These are phyloP conservation scores for Debaryomyces castellii DNA, from an alignment of 805 yeast species.

Conservation along the genomic window DNA sequence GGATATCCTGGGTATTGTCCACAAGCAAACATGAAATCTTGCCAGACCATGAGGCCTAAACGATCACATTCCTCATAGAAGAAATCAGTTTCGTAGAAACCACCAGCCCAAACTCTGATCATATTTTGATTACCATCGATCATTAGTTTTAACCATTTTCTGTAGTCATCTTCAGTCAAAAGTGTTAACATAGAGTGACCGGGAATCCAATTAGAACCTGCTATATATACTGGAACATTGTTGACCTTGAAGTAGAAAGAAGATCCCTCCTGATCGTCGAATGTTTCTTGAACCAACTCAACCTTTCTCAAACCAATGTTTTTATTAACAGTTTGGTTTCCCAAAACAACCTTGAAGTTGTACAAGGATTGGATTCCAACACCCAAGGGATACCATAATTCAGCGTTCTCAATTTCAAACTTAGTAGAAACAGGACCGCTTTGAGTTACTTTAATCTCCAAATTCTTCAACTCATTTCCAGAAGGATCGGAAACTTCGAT, in stretches of 20 bases:
- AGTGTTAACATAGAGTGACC: constrained; percentile 39
- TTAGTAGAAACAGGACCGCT: not conserved
- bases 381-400: constrained; percentile 42
- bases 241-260: constrained; percentile 46
- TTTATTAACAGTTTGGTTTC: constrained; percentile 12
- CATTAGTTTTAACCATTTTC: constrained; percentile 32
- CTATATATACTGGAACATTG: constrained; percentile 33
- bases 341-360: constrained; percentile 15
- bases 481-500: constrained; percentile 13
- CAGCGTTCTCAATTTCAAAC: constrained; percentile 22
- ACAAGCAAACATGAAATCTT: constrained; percentile 59
- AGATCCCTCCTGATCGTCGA: constrained; percentile 31
- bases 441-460: not conserved
- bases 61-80: constrained; percentile 46
- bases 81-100: constrained; percentile 41
- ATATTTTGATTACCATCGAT: constrained; percentile 42
- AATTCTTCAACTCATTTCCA: constrained; percentile 6
- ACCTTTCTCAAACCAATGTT: constrained; percentile 41
- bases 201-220: constrained; percentile 53
- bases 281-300: constrained; percentile 37
- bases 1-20: constrained; percentile 50
- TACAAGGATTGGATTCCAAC: constrained; percentile 39
- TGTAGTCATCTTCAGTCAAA: constrained; percentile 34
- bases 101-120: constrained; percentile 54
- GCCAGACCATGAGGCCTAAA: constrained; percentile 50